phyloP scores from a whole-genome alignment of 768 basidiomycete genomes.

The Trametes maxima region DNA sequence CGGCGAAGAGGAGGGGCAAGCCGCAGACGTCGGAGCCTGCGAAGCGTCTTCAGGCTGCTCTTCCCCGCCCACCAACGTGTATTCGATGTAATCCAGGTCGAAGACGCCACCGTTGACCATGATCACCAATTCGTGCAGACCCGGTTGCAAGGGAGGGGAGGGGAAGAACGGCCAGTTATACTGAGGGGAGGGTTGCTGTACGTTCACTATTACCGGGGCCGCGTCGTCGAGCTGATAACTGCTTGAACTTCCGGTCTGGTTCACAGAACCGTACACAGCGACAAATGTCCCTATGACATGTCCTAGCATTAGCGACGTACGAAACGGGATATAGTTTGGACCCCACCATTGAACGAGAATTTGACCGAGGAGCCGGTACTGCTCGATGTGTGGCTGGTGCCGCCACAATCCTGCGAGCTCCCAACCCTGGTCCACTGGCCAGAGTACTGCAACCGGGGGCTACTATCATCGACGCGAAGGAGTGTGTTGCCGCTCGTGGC shows the following conservation, averaged over 20 bases:
- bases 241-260: neutral
- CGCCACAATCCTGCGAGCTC: neutral
- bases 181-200: neutral
- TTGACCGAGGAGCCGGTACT: conserved; percentile 16
- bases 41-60: conserved; percentile 1
- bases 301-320: neutral
- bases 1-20: neutral
- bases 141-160: conserved; percentile 1
- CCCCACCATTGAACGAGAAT: conserved; percentile 23
- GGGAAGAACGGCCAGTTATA: conserved; percentile 19
- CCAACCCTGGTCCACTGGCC: conserved; percentile 9
- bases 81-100: conserved; percentile 21
- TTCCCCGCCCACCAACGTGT: neutral
- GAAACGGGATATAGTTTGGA: neutral
- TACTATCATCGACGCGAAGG: conserved; percentile 20
- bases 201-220: neutral
- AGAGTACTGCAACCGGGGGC: conserved; percentile 5
- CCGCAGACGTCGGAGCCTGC: neutral
- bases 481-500: neutral
- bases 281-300: conserved; percentile 17
- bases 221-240: conserved; percentile 13
- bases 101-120: conserved; percentile 9
- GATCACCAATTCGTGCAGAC: conserved; percentile 19
- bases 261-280: conserved; percentile 18
- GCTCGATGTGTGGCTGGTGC: conserved; percentile 12